Evolutionary conservation across 1,139 yeast genomes (phyloP).

Genomic region (Kluyveromyces sp.): DNA sequence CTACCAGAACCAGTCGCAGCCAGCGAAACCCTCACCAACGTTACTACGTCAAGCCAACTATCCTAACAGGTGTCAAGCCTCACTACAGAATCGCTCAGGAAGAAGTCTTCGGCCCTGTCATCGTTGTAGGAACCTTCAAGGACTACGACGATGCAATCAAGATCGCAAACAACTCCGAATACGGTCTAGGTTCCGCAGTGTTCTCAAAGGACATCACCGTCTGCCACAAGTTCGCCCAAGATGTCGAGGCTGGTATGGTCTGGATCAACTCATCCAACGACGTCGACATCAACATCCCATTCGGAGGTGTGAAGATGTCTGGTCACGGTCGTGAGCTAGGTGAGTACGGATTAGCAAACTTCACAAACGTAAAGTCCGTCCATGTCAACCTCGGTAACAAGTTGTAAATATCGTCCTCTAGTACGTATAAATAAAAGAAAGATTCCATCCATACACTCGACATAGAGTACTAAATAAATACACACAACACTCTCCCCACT

Average conservation of each 20-base stretch:
- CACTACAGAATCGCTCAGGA: constrained; percentile 54
- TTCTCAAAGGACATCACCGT: constrained; percentile 56
- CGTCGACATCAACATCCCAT: constrained; percentile 64
- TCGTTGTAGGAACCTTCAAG: constrained; percentile 57
- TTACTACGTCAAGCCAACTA: constrained; percentile 57
- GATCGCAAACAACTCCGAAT: constrained; percentile 62
- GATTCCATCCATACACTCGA: too few species aligned
- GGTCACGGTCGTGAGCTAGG: constrained; percentile 86
- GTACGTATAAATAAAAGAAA: too few species aligned
- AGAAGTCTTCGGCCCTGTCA: constrained; percentile 85
- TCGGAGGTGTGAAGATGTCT: constrained; percentile 70
- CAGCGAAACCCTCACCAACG: constrained; percentile 28
- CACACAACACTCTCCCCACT: too few species aligned
- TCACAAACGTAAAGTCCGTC: constrained; percentile 73
- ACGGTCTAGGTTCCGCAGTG: constrained; percentile 72
- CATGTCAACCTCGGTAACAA: constrained; percentile 43
- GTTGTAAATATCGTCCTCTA: constrained; percentile 1
- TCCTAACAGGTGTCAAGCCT: constrained; percentile 52
- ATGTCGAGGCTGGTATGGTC: constrained; percentile 69
- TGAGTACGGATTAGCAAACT: constrained; percentile 64
- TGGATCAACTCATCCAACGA: constrained; percentile 80
- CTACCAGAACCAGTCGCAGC: constrained; percentile 11
- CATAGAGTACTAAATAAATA: too few species aligned
- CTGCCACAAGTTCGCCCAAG: constrained; percentile 53
- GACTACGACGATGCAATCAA: constrained; percentile 62